Base-by-base conservation (phyloP, 345 rosid species). In the Viola odorata region DNA sequence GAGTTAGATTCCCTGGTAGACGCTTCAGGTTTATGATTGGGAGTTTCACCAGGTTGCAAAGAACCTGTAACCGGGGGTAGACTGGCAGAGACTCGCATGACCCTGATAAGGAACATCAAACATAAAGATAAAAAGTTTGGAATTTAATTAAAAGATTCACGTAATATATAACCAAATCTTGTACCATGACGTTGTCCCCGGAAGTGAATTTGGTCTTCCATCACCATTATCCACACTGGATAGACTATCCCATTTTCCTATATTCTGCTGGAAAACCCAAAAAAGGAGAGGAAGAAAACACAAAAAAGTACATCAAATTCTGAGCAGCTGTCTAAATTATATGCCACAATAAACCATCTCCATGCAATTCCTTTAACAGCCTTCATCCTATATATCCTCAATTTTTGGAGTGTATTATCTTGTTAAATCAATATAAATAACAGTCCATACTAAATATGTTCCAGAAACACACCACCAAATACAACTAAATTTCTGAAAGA, bases 121-220 rank as follows among this genome's bases (percentile, higher is more conserved):
- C 32, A 61, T 49, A 67, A 62, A 67, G 47, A 56, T 36, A 11
- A 58, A 58, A 12, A 50, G 6, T n/a, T 38, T 60, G 13, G 15
- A 65, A 39, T 6, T 11, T 7, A 44, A 11, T 44, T 6, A 44
- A 6, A 44, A 44, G 47, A 44, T 44, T 11, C 12, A 44, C 9
- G 47, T 1, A 15, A 38, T 6, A 23, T 6, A 40, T 16, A 23
- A 68, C 5, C 38, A 49, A 44, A 60, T 36, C 41, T 60, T 50
- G 54, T 70, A 70, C 74, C 74, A 70, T 58, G 74, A 70, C 17
- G 69, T 56, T 13, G 65, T 51, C 53, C 56, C 69, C 8, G 65
- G 74, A 70, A 60, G 63, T 11, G 36, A 13, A 17, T 41, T 65
- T 39, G 65, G 59, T 64, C 53, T 54, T 60, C 36, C 71, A 36